Conservation (phyloP, 2,329 filamentous ascomycete genomes). For the Tolypocladium cylindrosporum region DNA sequence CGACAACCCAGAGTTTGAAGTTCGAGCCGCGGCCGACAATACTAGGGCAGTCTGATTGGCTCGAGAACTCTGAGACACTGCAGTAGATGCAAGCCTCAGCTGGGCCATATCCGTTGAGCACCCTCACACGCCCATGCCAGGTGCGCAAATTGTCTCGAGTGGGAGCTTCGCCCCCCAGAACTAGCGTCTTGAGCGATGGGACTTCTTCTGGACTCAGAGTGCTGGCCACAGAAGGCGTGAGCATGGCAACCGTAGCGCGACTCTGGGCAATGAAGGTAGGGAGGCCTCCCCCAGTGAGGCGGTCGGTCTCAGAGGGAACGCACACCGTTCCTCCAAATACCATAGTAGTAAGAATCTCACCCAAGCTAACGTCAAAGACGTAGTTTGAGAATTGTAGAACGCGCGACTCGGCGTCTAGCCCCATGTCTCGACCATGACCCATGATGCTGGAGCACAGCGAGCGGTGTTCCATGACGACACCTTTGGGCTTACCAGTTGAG, state of each 20-base stretch:
- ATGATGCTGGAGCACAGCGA: slow-evolving; percentile 41
- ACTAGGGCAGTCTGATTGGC: not conserved
- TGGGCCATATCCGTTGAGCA: slow-evolving; percentile 10
- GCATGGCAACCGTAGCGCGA: slow-evolving; percentile 5
- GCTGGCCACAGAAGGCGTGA: slow-evolving; percentile 9
- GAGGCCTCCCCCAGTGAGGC: not conserved
- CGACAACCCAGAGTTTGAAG: slow-evolving; percentile 11
- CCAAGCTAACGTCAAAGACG: slow-evolving; percentile 38
- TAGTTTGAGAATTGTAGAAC: slow-evolving; percentile 42
- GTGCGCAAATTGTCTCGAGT: slow-evolving; percentile 2
- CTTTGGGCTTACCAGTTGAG: slow-evolving; percentile 16
- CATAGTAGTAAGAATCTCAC: slow-evolving; percentile 12
- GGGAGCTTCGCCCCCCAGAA: slow-evolving; percentile 7
- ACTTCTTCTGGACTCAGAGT: slow-evolving; percentile 7
- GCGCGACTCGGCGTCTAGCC: slow-evolving; percentile 36
- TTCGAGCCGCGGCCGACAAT: slow-evolving; percentile 6
- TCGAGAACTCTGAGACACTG: not conserved
- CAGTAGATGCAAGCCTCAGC: slow-evolving; percentile 8
- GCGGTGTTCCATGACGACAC: slow-evolving; percentile 28
- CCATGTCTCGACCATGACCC: slow-evolving; percentile 34
- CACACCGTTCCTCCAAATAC: slow-evolving; percentile 11
- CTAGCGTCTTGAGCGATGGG: slow-evolving; percentile 4
- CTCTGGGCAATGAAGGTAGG: slow-evolving; percentile 3
- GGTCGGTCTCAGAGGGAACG: slow-evolving; percentile 8
- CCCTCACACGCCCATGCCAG: slow-evolving; percentile 8